Evolutionary conservation across 305 asterid genomes (phyloP).

Genomic region (Solanum hybrid): DNA sequence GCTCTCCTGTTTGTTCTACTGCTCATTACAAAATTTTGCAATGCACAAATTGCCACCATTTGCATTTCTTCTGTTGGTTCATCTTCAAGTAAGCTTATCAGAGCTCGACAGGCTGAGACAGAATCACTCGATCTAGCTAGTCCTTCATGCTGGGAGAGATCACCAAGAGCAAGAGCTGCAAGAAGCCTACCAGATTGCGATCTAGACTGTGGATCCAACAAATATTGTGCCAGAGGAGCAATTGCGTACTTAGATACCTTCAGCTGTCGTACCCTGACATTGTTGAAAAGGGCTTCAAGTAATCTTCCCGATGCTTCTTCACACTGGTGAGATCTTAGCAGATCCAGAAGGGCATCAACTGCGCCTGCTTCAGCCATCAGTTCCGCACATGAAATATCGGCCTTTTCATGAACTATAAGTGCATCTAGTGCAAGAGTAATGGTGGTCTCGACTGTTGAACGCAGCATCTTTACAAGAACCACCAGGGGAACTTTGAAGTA

Average conservation of each 20-base stretch:
- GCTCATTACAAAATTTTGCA: constrained; percentile 72
- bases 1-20: constrained; percentile 86
- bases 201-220: constrained; percentile 81
- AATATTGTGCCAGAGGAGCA: constrained; percentile 79
- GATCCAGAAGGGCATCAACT: constrained; percentile 64
- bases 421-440: constrained; percentile 54
- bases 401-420: constrained; percentile 59
- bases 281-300: constrained; percentile 67
- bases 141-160: constrained; percentile 87
- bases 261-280: constrained; percentile 54
- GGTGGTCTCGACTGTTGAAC: constrained; percentile 39
- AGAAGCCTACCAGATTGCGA: constrained; percentile 66
- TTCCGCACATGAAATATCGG: constrained; percentile 52
- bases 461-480: constrained; percentile 73
- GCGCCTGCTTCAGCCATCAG: constrained; percentile 81
- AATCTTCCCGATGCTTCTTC: constrained; percentile 67
- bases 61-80: constrained; percentile 83
- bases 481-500: constrained; percentile 48
- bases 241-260: constrained; percentile 73
- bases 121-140: constrained; percentile 73
- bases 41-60: constrained; percentile 74
- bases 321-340: constrained; percentile 72
- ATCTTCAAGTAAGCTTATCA: constrained; percentile 54
- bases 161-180: constrained; percentile 79
- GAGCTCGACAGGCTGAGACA: constrained; percentile 71